A percentile compares a stretch with the other conserved stretches of the same genome.
Evolutionary conservation across 2,329 filamentous ascomycete species (phyloP).

Genomic region (Monosporascus sp.): DNA sequence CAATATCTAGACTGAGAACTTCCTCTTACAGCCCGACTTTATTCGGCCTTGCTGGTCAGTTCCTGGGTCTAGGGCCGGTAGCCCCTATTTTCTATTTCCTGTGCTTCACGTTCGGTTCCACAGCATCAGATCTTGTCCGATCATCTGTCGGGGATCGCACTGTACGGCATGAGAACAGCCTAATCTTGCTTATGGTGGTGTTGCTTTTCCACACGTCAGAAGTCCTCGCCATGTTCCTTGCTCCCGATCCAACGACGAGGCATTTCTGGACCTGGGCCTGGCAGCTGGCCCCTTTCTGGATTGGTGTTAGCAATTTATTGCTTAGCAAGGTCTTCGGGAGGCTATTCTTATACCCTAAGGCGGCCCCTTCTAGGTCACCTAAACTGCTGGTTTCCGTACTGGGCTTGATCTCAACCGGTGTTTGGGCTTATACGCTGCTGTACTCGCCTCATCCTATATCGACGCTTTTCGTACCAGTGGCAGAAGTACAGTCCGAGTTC

Average conservation of each 20-base stretch:
- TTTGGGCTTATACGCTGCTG: conserved; percentile 9
- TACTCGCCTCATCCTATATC: conserved; percentile 8
- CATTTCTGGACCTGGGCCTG: conserved; percentile 22
- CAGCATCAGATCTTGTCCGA: conserved; percentile 8
- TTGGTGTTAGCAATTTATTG: conserved; percentile 13
- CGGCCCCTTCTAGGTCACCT: background rate
- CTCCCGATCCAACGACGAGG: conserved; percentile 10
- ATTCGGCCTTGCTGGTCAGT: conserved; percentile 8
- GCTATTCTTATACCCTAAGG: conserved; percentile 1
- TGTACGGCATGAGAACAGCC: background rate
- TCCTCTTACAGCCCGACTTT: conserved; percentile 6
- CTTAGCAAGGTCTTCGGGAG: background rate
- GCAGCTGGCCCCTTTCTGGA: conserved; percentile 19
- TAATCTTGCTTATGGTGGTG: conserved; percentile 10
- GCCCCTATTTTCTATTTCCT: conserved; percentile 15
- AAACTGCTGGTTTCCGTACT: conserved; percentile 1
- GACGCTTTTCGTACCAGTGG: conserved; percentile 9
- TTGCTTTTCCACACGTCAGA: conserved; percentile 16
- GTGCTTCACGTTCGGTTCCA: conserved; percentile 7
- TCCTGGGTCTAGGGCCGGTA: conserved; percentile 7
- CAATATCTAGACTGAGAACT: background rate
- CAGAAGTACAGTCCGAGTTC: conserved; percentile 5
- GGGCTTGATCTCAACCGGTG: conserved; percentile 6
- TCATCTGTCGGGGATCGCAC: conserved; percentile 1
- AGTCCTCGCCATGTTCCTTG: conserved; percentile 13